Conservation (phyloP, 352 stramenopile species). For the Globisporangium heterothallicum region DNA sequence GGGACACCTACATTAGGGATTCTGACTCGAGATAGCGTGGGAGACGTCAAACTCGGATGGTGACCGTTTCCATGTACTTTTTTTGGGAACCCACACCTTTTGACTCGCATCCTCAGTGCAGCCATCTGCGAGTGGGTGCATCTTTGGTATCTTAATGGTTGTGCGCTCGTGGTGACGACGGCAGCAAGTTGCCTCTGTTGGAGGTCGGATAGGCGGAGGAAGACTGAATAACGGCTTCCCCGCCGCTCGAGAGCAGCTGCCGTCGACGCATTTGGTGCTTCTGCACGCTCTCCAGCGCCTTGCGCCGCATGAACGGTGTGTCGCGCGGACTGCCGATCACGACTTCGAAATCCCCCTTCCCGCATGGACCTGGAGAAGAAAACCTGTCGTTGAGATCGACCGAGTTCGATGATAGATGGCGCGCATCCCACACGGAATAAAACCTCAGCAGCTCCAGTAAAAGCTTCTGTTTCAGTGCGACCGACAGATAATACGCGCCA, state of each 20-base stretch:
- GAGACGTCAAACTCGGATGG: no score
- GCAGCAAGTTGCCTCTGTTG: background rate
- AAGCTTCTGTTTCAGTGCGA: conserved; percentile 32
- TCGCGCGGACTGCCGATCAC: conserved; percentile 55
- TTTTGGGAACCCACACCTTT: no score
- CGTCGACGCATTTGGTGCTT: conserved; percentile 25
- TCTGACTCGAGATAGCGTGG: no score
- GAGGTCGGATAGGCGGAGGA: background rate
- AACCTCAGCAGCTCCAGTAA: conserved; percentile 52
- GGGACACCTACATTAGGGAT: no score
- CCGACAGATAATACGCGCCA: conserved; percentile 44
- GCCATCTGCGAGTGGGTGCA: background rate
- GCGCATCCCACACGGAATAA: conserved; percentile 31
- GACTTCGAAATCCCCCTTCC: conserved; percentile 25
- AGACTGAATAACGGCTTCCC: conserved; percentile 33
- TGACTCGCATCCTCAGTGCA: no score
- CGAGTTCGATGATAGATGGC: background rate
- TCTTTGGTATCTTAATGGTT: background rate
- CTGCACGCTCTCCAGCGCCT: conserved; percentile 49
- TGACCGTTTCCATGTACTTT: no score
- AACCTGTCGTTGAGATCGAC: background rate
- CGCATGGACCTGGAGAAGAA: conserved; percentile 5
- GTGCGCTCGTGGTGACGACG: background rate
- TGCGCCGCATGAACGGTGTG: conserved; percentile 63
- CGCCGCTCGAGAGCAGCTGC: conserved; percentile 33